A percentile compares a stretch with the other conserved stretches of the same genome.
phyloP scores from a whole-genome alignment of 2,329 filamentous ascomycete genomes.

The Anthostomella pinea region DNA sequence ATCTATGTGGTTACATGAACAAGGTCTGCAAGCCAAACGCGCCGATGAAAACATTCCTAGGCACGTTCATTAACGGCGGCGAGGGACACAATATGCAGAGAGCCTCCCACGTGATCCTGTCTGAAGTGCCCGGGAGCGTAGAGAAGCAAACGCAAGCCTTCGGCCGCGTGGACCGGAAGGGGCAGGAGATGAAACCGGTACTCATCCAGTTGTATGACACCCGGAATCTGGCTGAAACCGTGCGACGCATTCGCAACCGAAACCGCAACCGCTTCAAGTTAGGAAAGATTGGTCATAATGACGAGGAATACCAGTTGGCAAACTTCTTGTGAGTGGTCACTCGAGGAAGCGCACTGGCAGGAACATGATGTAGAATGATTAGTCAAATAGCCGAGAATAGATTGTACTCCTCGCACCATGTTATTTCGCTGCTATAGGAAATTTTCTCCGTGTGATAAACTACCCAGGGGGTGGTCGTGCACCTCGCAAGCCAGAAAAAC shows the following conservation, averaged over 20 bases:
- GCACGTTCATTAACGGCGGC: slow-evolving; percentile 1
- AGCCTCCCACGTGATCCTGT: slow-evolving; percentile 10
- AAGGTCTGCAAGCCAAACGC: neutral
- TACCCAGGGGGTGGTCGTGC: too few species aligned
- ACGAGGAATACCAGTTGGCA: too few species aligned
- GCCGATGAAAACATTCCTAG: slow-evolving; percentile 8
- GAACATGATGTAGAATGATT: too few species aligned
- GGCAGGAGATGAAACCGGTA: slow-evolving; percentile 1
- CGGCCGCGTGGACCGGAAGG: slow-evolving; percentile 10
- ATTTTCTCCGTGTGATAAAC: too few species aligned
- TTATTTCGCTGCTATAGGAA: too few species aligned
- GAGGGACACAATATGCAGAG: slow-evolving; percentile 11
- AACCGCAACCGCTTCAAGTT: slow-evolving; percentile 1
- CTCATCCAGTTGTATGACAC: slow-evolving; percentile 7
- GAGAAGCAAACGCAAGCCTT: slow-evolving; percentile 6
- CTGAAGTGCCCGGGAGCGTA: slow-evolving; percentile 2
- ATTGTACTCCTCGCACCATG: too few species aligned
- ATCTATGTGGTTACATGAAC: slow-evolving; percentile 1
- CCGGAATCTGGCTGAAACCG: slow-evolving; percentile 6
- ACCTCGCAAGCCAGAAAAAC: too few species aligned
- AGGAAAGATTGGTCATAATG: neutral
- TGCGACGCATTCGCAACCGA: slow-evolving; percentile 2
- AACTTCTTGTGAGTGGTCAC: too few species aligned
- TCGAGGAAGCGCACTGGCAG: too few species aligned
- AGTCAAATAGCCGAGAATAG: too few species aligned